These are phyloP conservation scores for Orbilia brochopaga DNA, from an alignment of 2,329 filamentous ascomycete genomes.

Conservation along the genomic window DNA sequence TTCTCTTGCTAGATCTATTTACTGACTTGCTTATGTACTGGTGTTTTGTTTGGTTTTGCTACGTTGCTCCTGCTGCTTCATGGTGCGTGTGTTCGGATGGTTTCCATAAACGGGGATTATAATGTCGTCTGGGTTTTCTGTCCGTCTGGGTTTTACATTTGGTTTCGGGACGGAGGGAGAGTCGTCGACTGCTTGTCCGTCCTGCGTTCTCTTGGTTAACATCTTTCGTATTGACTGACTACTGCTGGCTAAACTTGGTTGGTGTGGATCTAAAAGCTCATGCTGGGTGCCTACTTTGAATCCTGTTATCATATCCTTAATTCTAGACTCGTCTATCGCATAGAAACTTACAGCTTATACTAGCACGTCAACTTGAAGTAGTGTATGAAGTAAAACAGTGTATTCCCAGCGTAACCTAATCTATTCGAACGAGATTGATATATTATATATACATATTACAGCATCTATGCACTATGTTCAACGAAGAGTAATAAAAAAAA, in stretches of 20 bases:
- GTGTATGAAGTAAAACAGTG: neutral
- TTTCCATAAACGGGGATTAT: too few species aligned
- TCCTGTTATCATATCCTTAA: neutral
- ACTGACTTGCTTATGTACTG: neutral
- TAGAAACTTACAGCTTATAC: too few species aligned
- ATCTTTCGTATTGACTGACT: too few species aligned
- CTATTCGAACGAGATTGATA: neutral
- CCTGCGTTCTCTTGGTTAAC: too few species aligned
- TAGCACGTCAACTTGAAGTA: too few species aligned
- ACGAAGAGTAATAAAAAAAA: constrained; percentile 14
- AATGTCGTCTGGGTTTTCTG: neutral
- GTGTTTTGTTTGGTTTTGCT: too few species aligned
- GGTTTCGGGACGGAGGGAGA: too few species aligned
- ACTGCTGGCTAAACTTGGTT: neutral
- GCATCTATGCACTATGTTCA: constrained; percentile 34
- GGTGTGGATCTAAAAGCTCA: neutral
- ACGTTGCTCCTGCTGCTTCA: too few species aligned
- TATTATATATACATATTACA: constrained; percentile 44
- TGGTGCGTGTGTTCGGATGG: too few species aligned
- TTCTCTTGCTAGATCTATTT: neutral
- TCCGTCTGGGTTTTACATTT: neutral
- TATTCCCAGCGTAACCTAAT: neutral
- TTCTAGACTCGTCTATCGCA: too few species aligned
- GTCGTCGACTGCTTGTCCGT: too few species aligned
- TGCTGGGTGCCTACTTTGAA: neutral